Conservation (phyloP, 2,329 filamentous ascomycete species). For the Aspergillus glaucus region DNA sequence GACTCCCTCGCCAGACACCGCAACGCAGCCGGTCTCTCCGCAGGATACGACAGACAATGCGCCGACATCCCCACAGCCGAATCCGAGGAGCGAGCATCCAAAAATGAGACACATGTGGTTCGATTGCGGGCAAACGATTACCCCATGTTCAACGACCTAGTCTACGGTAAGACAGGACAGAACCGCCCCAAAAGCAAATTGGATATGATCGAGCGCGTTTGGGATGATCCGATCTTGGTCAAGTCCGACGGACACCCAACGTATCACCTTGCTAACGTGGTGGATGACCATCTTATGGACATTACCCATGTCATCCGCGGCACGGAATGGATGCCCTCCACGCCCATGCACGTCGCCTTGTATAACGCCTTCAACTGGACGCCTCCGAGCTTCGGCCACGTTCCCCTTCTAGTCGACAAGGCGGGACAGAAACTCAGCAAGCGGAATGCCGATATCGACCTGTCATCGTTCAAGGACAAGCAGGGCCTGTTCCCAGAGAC, state of each 20-base stretch:
- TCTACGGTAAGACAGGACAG: conserved; percentile 61
- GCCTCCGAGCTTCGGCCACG: conserved; percentile 70
- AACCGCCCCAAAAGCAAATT: conserved; percentile 46
- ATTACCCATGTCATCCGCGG: conserved; percentile 95
- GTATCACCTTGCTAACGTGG: conserved; percentile 94
- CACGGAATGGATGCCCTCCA: conserved; percentile 94
- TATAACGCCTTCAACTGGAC: conserved; percentile 73
- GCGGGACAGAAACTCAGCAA: conserved; percentile 80
- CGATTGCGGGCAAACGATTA: conserved; percentile 65
- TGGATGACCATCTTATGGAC: conserved; percentile 91
- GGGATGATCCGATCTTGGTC: conserved; percentile 80
- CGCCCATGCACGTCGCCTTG: conserved; percentile 68
- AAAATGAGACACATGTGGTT: conserved; percentile 68
- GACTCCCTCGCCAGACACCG: conserved; percentile 59
- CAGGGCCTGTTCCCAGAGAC: conserved; percentile 58
- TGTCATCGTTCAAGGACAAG: conserved; percentile 50
- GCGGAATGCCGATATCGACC: conserved; percentile 63
- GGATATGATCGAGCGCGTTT: conserved; percentile 44
- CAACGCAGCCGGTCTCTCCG: conserved; percentile 52
- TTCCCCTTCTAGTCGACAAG: conserved; percentile 65
- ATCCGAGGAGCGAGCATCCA: conserved; percentile 62
- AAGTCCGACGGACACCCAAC: conserved; percentile 92
- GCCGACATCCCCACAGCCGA: conserved; percentile 59
- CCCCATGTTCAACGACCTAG: conserved; percentile 65
- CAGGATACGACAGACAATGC: conserved; percentile 68